These are phyloP conservation scores for Alternaria dauci DNA, from an alignment of 2,329 filamentous ascomycete genomes.

Conservation along the genomic window DNA sequence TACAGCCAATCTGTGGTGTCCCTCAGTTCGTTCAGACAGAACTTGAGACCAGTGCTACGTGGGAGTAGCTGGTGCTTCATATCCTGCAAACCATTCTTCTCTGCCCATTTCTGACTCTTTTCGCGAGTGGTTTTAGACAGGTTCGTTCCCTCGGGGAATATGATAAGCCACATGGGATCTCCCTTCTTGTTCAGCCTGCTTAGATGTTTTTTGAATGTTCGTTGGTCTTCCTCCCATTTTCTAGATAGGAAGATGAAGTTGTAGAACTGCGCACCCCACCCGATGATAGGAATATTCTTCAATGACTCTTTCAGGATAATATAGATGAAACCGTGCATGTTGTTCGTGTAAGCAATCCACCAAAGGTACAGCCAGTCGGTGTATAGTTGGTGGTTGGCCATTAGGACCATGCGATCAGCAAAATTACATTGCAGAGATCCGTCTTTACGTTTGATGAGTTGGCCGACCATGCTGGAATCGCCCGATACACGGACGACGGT, in stretches of 20 bases:
- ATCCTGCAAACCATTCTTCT: constrained; percentile 76
- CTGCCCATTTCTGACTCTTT: constrained; percentile 77
- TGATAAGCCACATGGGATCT: constrained; percentile 88
- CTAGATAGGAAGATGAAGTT: constrained; percentile 92
- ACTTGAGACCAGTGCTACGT: constrained; percentile 80
- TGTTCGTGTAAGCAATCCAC: constrained; percentile 90
- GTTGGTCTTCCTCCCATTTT: constrained; percentile 83
- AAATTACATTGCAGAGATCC: constrained; percentile 81
- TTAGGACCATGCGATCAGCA: constrained; percentile 80
- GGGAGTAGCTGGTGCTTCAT: constrained; percentile 78
- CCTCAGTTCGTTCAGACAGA: constrained; percentile 78
- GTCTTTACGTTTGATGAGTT: constrained; percentile 74
- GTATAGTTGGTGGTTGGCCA: constrained; percentile 89
- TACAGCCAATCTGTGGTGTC: constrained; percentile 83
- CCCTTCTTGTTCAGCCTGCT: constrained; percentile 72
- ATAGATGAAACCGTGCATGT: constrained; percentile 85
- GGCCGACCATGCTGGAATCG: constrained; percentile 78
- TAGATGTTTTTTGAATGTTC: constrained; percentile 77
- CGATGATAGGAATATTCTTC: constrained; percentile 80
- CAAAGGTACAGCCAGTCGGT: constrained; percentile 93
- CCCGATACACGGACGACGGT: constrained; percentile 84
- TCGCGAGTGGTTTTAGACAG: constrained; percentile 73
- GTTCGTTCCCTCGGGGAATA: constrained; percentile 91
- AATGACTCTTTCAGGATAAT: constrained; percentile 91
- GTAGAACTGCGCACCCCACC: constrained; percentile 83